Conservation (phyloP, 306 rosid genomes). For the Sechiopsis laciniata region DNA sequence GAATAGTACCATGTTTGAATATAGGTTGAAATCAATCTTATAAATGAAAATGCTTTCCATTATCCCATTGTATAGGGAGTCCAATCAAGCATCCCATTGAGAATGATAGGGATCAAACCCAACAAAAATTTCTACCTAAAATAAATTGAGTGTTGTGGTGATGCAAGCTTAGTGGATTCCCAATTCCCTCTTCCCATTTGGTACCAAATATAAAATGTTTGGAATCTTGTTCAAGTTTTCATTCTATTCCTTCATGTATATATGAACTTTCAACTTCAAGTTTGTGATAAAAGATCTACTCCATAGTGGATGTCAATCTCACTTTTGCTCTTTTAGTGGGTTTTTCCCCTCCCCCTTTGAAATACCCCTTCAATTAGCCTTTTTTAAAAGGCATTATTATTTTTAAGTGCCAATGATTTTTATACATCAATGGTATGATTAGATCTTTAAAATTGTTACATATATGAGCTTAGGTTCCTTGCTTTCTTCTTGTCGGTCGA, state of each 20-base stretch:
- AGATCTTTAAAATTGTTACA: not conserved
- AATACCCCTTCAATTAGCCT: not conserved
- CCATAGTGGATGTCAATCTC: slow-evolving; percentile 15
- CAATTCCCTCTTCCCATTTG: slow-evolving; percentile 18
- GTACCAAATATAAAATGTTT: slow-evolving; percentile 11
- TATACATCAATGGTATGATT: not conserved
- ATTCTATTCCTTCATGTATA: not conserved
- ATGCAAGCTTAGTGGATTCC: slow-evolving; percentile 24
- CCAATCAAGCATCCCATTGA: slow-evolving; percentile 20
- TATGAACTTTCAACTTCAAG: slow-evolving; percentile 11
- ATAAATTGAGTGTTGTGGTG: slow-evolving; percentile 1
- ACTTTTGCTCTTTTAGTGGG: not conserved
- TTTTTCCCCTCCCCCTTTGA: not conserved
- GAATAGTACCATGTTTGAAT: not conserved
- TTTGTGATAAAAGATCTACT: not conserved
- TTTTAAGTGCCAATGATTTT: not conserved
- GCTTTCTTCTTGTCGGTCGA: too few relatives aligned
- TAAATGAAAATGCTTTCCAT: slow-evolving; percentile 4
- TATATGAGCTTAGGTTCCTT: too few relatives aligned
- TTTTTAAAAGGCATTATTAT: not conserved
- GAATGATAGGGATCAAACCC: slow-evolving; percentile 24
- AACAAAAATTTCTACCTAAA: slow-evolving; percentile 16
- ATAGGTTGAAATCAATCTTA: not conserved
- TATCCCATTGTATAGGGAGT: slow-evolving; percentile 23
- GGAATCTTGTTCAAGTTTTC: slow-evolving; percentile 10